Conservation (phyloP, 2,329 filamentous ascomycete genomes). For the Thermomyces lanuginosus region DNA sequence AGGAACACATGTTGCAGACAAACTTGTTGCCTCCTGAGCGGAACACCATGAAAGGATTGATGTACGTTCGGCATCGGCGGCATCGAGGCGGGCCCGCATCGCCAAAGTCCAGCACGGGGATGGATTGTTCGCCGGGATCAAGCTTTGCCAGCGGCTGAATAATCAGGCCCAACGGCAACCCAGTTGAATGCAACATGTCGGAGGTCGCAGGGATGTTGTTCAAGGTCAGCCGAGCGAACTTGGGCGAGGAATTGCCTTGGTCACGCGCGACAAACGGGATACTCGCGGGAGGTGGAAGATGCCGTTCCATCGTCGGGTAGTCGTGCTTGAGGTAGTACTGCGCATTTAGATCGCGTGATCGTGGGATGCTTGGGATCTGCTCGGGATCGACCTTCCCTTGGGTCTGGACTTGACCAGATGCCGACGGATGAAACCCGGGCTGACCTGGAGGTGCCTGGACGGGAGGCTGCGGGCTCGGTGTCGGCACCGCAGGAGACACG, state of each 20-base stretch:
- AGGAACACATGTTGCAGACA: constrained; percentile 94
- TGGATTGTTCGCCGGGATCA: constrained; percentile 67
- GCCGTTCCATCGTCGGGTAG: constrained; percentile 90
- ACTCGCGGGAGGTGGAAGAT: constrained; percentile 74
- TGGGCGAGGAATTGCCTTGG: constrained; percentile 91
- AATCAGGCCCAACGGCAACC: constrained; percentile 70
- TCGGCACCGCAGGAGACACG: constrained; percentile 15
- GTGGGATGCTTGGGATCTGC: constrained; percentile 79
- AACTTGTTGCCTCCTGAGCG: constrained; percentile 86
- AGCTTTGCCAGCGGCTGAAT: constrained; percentile 74
- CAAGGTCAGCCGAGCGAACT: constrained; percentile 76
- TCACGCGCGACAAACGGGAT: constrained; percentile 87
- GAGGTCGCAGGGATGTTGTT: constrained; percentile 78
- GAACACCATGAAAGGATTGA: constrained; percentile 99
- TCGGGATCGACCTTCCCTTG: constrained; percentile 72
- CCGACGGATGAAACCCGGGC: constrained; percentile 23
- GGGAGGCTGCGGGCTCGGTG: constrained; percentile 12
- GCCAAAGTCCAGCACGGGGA: constrained; percentile 91
- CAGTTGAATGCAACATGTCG: constrained; percentile 65
- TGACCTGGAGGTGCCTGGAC: constrained; percentile 9
- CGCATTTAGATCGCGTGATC: constrained; percentile 66
- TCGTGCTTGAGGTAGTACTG: constrained; percentile 73
- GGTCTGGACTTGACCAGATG: constrained; percentile 43
- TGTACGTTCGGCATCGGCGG: constrained; percentile 82
- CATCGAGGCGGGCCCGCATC: constrained; percentile 80